Base-by-base conservation (phyloP, 2,329 filamentous ascomycete genomes). In the Colletotrichum costaricense region DNA sequence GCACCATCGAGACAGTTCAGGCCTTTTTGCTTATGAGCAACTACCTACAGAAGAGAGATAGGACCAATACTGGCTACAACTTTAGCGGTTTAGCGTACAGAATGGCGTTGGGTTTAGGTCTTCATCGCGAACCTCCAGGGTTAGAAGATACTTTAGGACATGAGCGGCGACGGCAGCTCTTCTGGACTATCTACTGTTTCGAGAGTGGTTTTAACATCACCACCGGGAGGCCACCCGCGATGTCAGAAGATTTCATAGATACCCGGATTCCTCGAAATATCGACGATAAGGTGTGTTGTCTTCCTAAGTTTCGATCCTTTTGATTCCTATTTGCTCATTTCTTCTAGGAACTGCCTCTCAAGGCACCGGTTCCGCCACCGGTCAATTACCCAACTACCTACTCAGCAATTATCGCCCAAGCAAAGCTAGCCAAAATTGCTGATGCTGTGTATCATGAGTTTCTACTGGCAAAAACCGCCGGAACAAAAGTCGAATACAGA, bases 51-150 rank as follows among this genome's bases (percentile, higher is more conserved):
- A 88, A 88, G 75, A 80, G 84, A 30, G 84, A 88, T 69, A 81
- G 86, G 16, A 86, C 86, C 4, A 89, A 89, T 74, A 87, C 86
- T 0, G 86, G 86, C 0, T 88, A 88, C 77, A 88, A 87, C 74
- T 86, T 86, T 64, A 81, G 87, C n/a, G 87, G 87, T 0, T 81
- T 88, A 22, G 87, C 87, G 0, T 82, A 84, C 22, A 80, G 87
- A 28, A 86, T 88, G 82, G 87, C 86, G 0, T 81, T 88, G 55
- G 85, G 86, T 0, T 76, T 89, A 7, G 87, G 87, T 0, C 79
- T 89, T 2, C 86, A 89, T 75, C 84, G 84, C n/a, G 86, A 88
- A 62, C 79, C 83, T 7, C 78, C 79, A 4, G 79, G 78, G 2
- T 78, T 76, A 68, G 78, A 78, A 33, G 80, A 82, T 28, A 79